Conservation (phyloP, 2,329 filamentous ascomycete genomes). For the Hypoxylon sp. region DNA sequence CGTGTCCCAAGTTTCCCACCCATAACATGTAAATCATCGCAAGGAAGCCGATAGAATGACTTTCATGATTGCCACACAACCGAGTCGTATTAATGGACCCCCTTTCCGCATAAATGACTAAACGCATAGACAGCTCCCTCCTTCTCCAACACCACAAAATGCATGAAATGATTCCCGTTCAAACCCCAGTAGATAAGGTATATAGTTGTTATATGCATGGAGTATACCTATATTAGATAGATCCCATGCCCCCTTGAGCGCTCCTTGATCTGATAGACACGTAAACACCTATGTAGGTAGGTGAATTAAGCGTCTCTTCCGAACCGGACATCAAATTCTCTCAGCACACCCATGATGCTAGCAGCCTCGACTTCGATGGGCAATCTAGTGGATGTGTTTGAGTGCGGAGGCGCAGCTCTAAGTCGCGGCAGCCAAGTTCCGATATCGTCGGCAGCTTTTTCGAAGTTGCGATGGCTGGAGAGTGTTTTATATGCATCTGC, state of each 20-base stretch:
- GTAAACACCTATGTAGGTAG: too few relatives aligned
- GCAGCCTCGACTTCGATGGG: conserved; percentile 83
- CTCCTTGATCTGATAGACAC: too few relatives aligned
- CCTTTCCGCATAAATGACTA: too few relatives aligned
- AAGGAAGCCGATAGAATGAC: conserved; percentile 8
- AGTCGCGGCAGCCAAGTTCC: conserved; percentile 80
- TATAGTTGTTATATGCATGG: conserved; percentile 17
- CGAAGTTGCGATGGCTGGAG: conserved; percentile 78
- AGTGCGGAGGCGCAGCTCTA: conserved; percentile 61
- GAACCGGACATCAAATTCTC: conserved; percentile 81
- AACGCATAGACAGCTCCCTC: too few relatives aligned
- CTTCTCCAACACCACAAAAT: conserved; percentile 24
- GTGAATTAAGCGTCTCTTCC: conserved; percentile 52
- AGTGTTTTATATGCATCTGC: conserved; percentile 83
- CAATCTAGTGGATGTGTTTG: conserved; percentile 54
- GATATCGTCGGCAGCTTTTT: conserved; percentile 76
- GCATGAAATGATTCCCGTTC: conserved; percentile 22
- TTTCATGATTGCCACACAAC: conserved; percentile 2
- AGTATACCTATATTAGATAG: too few relatives aligned
- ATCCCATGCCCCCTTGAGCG: not conserved
- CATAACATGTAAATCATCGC: conserved; percentile 6
- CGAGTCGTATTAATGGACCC: too few relatives aligned
- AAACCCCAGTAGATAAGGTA: too few relatives aligned
- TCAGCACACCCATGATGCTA: conserved; percentile 85
- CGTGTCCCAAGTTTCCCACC: conserved; percentile 1